Base-by-base conservation (phyloP, 495 filamentous ascomycete genomes). In the Astrothelium subdiscretum region DNA sequence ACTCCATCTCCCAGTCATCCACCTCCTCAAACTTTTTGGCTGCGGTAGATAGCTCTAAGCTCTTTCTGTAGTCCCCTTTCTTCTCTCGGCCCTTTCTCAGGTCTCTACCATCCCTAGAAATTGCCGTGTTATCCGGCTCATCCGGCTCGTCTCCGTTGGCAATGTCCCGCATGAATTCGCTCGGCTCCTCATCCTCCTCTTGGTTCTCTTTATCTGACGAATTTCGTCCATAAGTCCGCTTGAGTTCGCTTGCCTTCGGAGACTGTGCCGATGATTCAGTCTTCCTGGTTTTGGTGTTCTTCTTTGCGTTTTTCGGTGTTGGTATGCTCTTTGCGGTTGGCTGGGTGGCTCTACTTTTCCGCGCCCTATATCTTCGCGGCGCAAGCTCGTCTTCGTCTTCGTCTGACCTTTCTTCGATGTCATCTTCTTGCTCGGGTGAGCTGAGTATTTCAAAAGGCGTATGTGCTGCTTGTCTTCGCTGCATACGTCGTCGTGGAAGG, bases 1-100 rank as follows among this genome's bases (percentile, higher is more conserved):
- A 90, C 62, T 88, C 86, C 80, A 90, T 78, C 65, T 87, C 73
- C 85, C 85, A 89, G 63, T 81, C 69, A 74, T 90, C 87, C 38
- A 90, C 77, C 68, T 87, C 83, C 35, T 78, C 76, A 69, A 90
- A 90, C 64, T 88, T 88, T 65, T 72, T 72, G 62, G 67, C 74
- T 22, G 73, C 70, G 20, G 68, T 67, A 63, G 74, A 74, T 54
- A 83, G 65, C 68, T 77, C 74, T 42, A 40, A 42, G 31, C 65
- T 73, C 15, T 69, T 66, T 5, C 48, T 54, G 4, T 67, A 59
- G 11, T 60, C 61, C 58, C 70, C 62, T 58, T 72, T 69, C 52
- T 63, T 32, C 43, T 69, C 70, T 2, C 24, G 26, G 2, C 48
- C 24, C 15, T 15, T 29, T 24, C 24, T 54, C 24, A 20, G 22